phyloP scores from a whole-genome alignment of 257 asterid species.

The Solanum ossicruentum region DNA sequence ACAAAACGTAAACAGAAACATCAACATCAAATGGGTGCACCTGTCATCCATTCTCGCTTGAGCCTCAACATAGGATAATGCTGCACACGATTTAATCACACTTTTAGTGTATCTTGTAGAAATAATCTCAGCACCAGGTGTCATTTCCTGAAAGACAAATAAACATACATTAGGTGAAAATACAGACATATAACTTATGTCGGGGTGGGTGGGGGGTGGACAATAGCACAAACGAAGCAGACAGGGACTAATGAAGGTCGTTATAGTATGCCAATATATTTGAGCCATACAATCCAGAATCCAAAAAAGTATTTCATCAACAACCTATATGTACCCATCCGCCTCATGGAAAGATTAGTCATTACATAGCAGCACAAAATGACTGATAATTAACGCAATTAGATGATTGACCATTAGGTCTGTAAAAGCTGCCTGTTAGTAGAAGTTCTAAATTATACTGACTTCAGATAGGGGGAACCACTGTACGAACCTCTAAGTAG shows the following conservation, averaged over 20 bases:
- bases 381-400: not conserved
- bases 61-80: conserved; percentile 95
- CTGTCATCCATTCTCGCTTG: conserved; percentile 99
- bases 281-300: not conserved
- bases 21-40: conserved; percentile 18
- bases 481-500: not conserved
- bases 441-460: not conserved
- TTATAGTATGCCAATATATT: not conserved
- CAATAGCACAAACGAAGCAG: not conserved
- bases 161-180: not conserved
- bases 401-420: not conserved
- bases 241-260: not conserved
- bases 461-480: not conserved
- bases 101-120: conserved; percentile 83
- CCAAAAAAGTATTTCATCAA: not conserved
- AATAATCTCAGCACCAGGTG: conserved; percentile 80
- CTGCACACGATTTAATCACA: conserved; percentile 83
- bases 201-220: not conserved
- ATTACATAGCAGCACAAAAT: not conserved
- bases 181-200: not conserved
- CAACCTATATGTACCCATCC: not conserved
- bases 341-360: not conserved
- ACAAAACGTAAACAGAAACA: not conserved
- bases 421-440: not conserved
- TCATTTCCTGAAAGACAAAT: conserved; percentile 66